These are phyloP conservation scores for Globisporangium solare DNA, from an alignment of 352 stramenopile species.

Conservation along the genomic window DNA sequence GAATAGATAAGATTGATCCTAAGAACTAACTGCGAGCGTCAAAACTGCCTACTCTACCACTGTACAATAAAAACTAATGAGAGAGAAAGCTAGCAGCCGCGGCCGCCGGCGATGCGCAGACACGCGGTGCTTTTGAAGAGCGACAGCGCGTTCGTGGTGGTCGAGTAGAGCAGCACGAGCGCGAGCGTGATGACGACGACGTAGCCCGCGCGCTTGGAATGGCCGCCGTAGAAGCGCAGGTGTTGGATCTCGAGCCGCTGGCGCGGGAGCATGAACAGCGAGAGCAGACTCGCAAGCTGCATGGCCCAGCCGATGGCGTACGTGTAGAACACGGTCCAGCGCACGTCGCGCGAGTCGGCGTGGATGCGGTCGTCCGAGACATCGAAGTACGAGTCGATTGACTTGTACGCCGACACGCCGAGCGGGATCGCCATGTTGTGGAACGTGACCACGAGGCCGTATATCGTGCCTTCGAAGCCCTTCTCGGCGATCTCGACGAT, in stretches of 20 bases:
- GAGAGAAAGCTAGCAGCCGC: conserved; percentile 28
- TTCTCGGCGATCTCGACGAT: conserved; percentile 48
- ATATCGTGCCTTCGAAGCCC: conserved; percentile 22
- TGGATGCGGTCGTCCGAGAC: conserved; percentile 45
- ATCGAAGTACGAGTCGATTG: conserved; percentile 52
- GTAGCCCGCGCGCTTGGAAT: conserved; percentile 12
- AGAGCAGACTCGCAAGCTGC: conserved; percentile 41
- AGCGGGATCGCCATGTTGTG: conserved; percentile 34
- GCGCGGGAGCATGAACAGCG: conserved; percentile 41
- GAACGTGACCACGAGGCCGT: conserved; percentile 36
- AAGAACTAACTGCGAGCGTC: no score
- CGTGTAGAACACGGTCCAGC: conserved; percentile 33
- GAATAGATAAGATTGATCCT: no score
- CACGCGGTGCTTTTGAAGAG: conserved; percentile 48
- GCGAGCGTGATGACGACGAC: conserved; percentile 18
- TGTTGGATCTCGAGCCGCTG: conserved; percentile 26
- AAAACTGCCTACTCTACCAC: no score
- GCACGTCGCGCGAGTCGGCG: conserved; percentile 12
- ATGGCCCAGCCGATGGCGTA: conserved; percentile 54
- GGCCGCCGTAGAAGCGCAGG: conserved; percentile 21
- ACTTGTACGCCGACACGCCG: conserved; percentile 43
- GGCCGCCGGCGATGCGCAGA: conserved; percentile 39
- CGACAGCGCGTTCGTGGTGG: conserved; percentile 43
- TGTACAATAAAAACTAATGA: not conserved
- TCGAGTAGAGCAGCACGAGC: conserved; percentile 15